A percentile compares a stretch with the other conserved stretches of the same genome.
Conservation (phyloP, 495 filamentous ascomycete species). For the Astrocystis sublimbata region DNA sequence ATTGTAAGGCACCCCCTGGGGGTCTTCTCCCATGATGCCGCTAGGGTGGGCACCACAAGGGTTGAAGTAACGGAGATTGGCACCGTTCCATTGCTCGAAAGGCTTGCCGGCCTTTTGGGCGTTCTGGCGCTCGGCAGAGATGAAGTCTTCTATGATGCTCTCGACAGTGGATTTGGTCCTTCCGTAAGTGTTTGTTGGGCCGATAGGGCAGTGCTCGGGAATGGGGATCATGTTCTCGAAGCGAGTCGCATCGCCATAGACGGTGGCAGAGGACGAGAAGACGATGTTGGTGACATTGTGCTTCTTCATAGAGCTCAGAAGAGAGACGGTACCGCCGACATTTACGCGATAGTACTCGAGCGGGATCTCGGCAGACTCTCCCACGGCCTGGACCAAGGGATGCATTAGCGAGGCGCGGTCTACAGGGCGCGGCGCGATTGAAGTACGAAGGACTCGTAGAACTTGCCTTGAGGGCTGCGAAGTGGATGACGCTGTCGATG, state of each 20-base stretch:
- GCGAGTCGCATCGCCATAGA: constrained; percentile 97
- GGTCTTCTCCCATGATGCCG: constrained; percentile 98
- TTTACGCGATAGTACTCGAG: constrained; percentile 98
- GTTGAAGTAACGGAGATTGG: constrained; percentile 96
- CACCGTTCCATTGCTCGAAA: constrained; percentile 85
- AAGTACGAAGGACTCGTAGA: constrained; percentile 3
- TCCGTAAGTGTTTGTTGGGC: constrained; percentile 96
- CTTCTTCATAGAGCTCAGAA: constrained; percentile 82
- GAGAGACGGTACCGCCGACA: constrained; percentile 87
- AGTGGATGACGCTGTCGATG: constrained; percentile 98
- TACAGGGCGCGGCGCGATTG: constrained; percentile 9
- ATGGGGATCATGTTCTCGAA: constrained; percentile 99
- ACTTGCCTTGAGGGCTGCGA: constrained; percentile 91
- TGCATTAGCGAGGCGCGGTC: not conserved
- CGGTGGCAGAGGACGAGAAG: constrained; percentile 83
- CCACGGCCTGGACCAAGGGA: constrained; percentile 69
- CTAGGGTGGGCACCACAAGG: constrained; percentile 91
- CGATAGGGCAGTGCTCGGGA: constrained; percentile 92
- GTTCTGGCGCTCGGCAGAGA: constrained; percentile 84
- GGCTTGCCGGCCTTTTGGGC: constrained; percentile 75
- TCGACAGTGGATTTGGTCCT: constrained; percentile 93
- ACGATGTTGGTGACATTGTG: constrained; percentile 95
- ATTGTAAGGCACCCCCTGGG: constrained; percentile 94
- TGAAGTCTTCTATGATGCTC: constrained; percentile 83
- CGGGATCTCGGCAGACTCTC: constrained; percentile 92